Percentiles rank a stretch among this genome's conserved stretches.
Evolutionary conservation across 2,329 filamentous ascomycete species (phyloP).

Genomic region (Canariomyces notabilis): DNA sequence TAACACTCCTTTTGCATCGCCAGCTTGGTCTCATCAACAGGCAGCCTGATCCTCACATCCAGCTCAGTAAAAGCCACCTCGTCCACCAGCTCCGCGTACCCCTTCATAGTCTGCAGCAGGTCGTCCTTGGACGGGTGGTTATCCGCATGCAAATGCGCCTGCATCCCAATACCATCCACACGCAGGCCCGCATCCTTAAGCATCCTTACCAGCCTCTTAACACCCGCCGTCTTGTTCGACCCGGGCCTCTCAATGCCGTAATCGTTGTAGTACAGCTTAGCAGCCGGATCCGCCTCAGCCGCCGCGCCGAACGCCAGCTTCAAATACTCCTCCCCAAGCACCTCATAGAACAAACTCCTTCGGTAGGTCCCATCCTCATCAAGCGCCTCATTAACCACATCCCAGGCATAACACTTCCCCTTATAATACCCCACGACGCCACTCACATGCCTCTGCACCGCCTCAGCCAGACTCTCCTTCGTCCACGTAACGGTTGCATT

Average conservation of each 20-base stretch:
- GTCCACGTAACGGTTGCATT: constrained; percentile 48
- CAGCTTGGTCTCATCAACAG: constrained; percentile 36
- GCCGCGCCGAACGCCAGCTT: constrained; percentile 47
- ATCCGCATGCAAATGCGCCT: constrained; percentile 54
- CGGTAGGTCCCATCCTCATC: constrained; percentile 50
- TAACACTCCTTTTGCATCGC: constrained; percentile 45
- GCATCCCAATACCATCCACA: constrained; percentile 58
- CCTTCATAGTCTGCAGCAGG: constrained; percentile 41
- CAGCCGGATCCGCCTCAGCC: constrained; percentile 41
- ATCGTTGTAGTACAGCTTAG: constrained; percentile 58
- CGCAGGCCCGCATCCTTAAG: constrained; percentile 42
- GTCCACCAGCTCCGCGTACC: constrained; percentile 47
- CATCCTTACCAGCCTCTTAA: constrained; percentile 39
- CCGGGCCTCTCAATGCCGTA: constrained; percentile 49
- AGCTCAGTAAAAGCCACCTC: constrained; percentile 55
- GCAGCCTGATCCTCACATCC: constrained; percentile 45
- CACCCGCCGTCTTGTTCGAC: constrained; percentile 39
- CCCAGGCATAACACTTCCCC: constrained; percentile 50
- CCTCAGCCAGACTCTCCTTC: constrained; percentile 43
- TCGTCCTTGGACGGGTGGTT: constrained; percentile 40
- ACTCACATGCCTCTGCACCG: constrained; percentile 50
- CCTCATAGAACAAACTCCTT: constrained; percentile 44
- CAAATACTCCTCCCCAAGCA: constrained; percentile 49
- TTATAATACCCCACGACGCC: constrained; percentile 43
- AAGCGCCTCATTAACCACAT: constrained; percentile 54